Percentiles rank a stretch among this genome's conserved stretches.
Conservation (phyloP, 2,329 filamentous ascomycete species). For the Cordyceps tenuipes region DNA sequence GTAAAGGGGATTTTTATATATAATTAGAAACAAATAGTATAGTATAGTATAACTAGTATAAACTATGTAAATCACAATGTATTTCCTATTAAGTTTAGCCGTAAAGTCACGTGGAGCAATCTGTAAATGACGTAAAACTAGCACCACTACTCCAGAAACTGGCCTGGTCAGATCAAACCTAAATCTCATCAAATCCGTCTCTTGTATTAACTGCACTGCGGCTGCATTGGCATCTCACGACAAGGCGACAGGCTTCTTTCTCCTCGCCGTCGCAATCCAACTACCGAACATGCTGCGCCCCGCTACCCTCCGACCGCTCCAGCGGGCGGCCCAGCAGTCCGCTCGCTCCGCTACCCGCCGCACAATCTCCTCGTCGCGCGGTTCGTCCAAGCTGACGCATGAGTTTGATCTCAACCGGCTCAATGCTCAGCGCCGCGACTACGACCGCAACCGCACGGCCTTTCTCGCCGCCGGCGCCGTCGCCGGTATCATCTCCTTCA, state of each 20-base stretch:
- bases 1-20: too few relatives aligned
- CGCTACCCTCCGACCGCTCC: slow-evolving; percentile 16
- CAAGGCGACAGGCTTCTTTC: not conserved
- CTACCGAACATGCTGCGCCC: slow-evolving; percentile 23
- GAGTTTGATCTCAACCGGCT: slow-evolving; percentile 43
- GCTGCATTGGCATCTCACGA: not conserved
- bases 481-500: slow-evolving; percentile 40
- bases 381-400: slow-evolving; percentile 32
- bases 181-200: not conserved
- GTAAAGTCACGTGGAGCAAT: too few relatives aligned
- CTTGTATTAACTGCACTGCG: not conserved
- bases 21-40: too few relatives aligned
- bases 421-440: slow-evolving; percentile 37
- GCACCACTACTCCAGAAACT: not conserved
- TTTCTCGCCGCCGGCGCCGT: slow-evolving; percentile 44
- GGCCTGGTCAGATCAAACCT: not conserved
- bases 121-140: slow-evolving; percentile 2
- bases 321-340: slow-evolving; percentile 16
- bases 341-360: slow-evolving; percentile 17
- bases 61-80: too few relatives aligned
- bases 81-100: too few relatives aligned
- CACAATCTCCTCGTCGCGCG: slow-evolving; percentile 23
- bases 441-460: slow-evolving; percentile 41
- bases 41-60: too few relatives aligned
- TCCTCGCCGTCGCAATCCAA: not conserved